Evolutionary conservation across 345 rosid genomes (phyloP).

Genomic region (rapeseed (Brassica napus)): Da-Ae NC_063450.1:40210501-40211000

Average conservation of each 20-base stretch:
- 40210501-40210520: too few species aligned
- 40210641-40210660: neutral
- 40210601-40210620: too few species aligned
- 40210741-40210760: neutral
- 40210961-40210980: neutral
- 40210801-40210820: neutral
- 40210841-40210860: neutral
- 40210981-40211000: neutral
- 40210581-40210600: too few species aligned
- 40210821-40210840: neutral
- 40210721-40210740: conserved; percentile 33
- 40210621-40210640: too few species aligned
- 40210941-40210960: neutral
- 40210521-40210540: too few species aligned
- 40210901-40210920: neutral
- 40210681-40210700: conserved; percentile 29
- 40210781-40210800: neutral
- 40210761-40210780: neutral
- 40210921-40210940: neutral
- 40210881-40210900: neutral
- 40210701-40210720: conserved; percentile 29
- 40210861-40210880: neutral
- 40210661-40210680: neutral
- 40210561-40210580: too few species aligned
- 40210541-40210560: too few species aligned